Evolutionary conservation across 2,329 filamentous ascomycete genomes (phyloP), one percentile per base, ranked within the genome.

Genomic region (Colletotrichum eleusines): DNA sequence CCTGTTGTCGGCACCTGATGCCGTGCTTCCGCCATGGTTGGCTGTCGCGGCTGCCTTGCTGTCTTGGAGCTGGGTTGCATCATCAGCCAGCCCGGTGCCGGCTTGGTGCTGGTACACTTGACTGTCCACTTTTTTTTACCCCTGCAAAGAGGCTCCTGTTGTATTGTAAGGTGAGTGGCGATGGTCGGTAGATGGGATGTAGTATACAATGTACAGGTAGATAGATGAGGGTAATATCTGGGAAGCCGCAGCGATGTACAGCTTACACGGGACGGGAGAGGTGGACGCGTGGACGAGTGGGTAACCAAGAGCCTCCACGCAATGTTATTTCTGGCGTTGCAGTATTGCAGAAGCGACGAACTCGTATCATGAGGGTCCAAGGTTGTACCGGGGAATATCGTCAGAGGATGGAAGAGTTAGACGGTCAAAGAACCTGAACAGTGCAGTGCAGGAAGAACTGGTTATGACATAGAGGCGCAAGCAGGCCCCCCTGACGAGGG

Each of bases 1-100:
- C 72, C 70, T 73, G 59, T 59, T 46, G 71, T 58, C 55, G 71
- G 58, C 54, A 71, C 26, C 28, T 72, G 71, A 40, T 55, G 72
- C 63, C 64, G 71, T 62, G 63, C 68, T 60, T 72, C 68, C 60
- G 69, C 69, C 71, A 73, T 73, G 59, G 23, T 46, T 60, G 68
- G 59, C 59, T 73, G 57, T 40, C 28, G 48, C 18, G 42, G 46
- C 35, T 58, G 46, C 61, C 44, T 66, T 57, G 67, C 26, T 71
- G 66, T 72, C 54, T 71, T 69, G 50, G 71, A 71, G 46, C 57
- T 63, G 48, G 71, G 48, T 67, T 64, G 71, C 67, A 67, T 72
- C 68, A 67, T 71, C 16, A 33, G 68, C 66, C 60, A 65, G 66
- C 59, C 59, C 53, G 38, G 53, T 59, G 64, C 64, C 69, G 69